A percentile compares a stretch with the other conserved stretches of the same genome.
Evolutionary conservation across 139 green algal genomes (phyloP).

Genomic region (Micractinium conductrix): DNA sequence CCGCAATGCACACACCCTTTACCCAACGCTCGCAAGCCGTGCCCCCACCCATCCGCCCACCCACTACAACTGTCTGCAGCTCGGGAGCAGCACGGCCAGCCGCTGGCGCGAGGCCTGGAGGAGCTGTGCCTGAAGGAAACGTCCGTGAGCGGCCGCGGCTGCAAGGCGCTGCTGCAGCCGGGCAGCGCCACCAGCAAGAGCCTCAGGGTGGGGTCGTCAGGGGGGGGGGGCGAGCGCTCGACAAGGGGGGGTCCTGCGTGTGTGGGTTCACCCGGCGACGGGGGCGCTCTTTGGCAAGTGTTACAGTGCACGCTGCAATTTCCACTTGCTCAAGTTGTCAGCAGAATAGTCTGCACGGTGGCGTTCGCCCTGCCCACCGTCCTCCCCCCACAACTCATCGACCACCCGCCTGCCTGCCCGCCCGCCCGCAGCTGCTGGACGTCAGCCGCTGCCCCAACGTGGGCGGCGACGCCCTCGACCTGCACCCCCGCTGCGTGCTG

Average conservation of each 20-base stretch:
- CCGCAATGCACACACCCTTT: too few species aligned
- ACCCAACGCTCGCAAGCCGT: too few species aligned
- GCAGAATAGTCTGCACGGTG: too few species aligned
- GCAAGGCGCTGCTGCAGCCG: constrained; percentile 27
- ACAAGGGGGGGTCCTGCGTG: too few species aligned
- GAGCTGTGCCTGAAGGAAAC: constrained; percentile 27
- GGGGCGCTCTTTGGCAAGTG: background rate
- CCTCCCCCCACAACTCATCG: too few species aligned
- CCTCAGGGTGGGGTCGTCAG: too few species aligned
- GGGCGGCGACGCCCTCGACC: background rate
- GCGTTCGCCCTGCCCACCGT: too few species aligned
- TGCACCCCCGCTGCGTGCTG: constrained; percentile 13
- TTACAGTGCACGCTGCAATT: background rate
- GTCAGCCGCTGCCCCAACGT: constrained; percentile 18
- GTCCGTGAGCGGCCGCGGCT: background rate
- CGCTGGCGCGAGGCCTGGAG: background rate
- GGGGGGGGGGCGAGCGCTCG: too few species aligned
- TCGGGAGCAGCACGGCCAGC: constrained; percentile 6
- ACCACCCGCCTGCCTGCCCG: background rate
- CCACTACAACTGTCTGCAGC: too few species aligned
- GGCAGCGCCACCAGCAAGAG: constrained; percentile 29
- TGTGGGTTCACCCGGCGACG: too few species aligned
- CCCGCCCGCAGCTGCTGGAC: constrained; percentile 8
- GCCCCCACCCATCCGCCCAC: too few species aligned
- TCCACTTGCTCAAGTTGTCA: too few species aligned